These are phyloP conservation scores for Eutrema japonicum DNA, from an alignment of 345 rosid species.

Conservation along the genomic window DNA sequence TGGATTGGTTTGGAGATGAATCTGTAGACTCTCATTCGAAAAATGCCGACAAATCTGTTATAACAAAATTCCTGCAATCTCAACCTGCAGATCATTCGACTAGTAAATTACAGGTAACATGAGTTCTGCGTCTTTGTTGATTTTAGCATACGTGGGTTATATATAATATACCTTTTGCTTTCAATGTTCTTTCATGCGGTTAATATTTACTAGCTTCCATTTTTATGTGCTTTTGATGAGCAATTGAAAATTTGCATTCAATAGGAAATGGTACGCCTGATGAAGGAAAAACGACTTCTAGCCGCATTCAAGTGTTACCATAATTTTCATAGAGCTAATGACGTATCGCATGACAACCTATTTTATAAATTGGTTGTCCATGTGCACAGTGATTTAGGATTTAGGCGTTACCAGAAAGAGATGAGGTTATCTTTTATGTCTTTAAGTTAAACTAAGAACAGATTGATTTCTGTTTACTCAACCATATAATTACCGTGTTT, in stretches of 20 bases:
- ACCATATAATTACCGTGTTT: slow-evolving; percentile 34
- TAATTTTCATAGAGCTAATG: slow-evolving; percentile 69
- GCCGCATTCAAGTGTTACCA: slow-evolving; percentile 87
- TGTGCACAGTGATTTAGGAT: slow-evolving; percentile 79
- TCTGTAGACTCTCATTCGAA: slow-evolving; percentile 56
- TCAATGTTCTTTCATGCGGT: no score
- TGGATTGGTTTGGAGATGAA: slow-evolving; percentile 78
- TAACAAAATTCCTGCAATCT: slow-evolving; percentile 79
- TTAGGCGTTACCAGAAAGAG: slow-evolving; percentile 88
- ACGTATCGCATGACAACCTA: slow-evolving; percentile 66
- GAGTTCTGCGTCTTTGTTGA: neutral
- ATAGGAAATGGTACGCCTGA: slow-evolving; percentile 87
- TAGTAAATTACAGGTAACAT: slow-evolving; percentile 73
- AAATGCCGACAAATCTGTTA: slow-evolving; percentile 79
- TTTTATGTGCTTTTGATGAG: slow-evolving; percentile 11
- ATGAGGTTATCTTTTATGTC: slow-evolving; percentile 66
- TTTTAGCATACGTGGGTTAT: no score
- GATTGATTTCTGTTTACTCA: slow-evolving; percentile 25
- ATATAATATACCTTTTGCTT: no score
- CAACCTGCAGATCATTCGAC: slow-evolving; percentile 85
- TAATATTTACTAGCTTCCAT: no score
- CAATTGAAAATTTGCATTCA: slow-evolving; percentile 16
- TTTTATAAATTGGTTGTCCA: slow-evolving; percentile 89
- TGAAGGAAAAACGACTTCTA: slow-evolving; percentile 77
- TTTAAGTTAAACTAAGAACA: slow-evolving; percentile 22